These are phyloP conservation scores for Ceriops tagal DNA, from an alignment of 345 rosid species.

Conservation along the genomic window DNA sequence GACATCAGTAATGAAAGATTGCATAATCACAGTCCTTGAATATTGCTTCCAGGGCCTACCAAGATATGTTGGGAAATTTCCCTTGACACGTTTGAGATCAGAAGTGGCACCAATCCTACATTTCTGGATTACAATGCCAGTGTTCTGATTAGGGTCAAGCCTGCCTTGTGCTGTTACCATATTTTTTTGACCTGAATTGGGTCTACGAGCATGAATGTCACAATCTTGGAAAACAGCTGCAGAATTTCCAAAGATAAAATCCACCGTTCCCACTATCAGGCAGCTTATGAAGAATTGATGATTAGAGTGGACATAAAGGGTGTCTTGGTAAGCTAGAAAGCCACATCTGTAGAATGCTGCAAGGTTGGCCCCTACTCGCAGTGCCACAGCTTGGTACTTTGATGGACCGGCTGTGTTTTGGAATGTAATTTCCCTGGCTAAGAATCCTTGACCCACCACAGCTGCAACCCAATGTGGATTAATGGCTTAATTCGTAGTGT, in stretches of 20 bases:
- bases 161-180: slow-evolving; percentile 89
- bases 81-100: slow-evolving; percentile 42
- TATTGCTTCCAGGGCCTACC: slow-evolving; percentile 85
- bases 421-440: slow-evolving; percentile 67
- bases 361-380: slow-evolving; percentile 63
- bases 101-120: slow-evolving; percentile 66
- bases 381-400: slow-evolving; percentile 60
- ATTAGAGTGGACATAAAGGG: slow-evolving; percentile 43
- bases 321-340: slow-evolving; percentile 67
- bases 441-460: slow-evolving; percentile 57
- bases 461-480: slow-evolving; percentile 33
- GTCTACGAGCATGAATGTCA: slow-evolving; percentile 77
- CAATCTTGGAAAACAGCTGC: slow-evolving; percentile 58
- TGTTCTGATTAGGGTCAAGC: slow-evolving; percentile 73
- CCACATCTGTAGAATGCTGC: slow-evolving; percentile 67
- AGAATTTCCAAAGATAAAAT: slow-evolving; percentile 51
- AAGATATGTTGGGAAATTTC: slow-evolving; percentile 57
- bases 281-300: too few species aligned
- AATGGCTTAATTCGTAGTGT: too few species aligned
- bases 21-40: slow-evolving; percentile 75
- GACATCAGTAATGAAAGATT: slow-evolving; percentile 52
- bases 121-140: slow-evolving; percentile 79
- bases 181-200: slow-evolving; percentile 71
- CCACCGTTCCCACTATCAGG: too few species aligned
- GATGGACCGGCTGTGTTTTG: slow-evolving; percentile 74